These are phyloP conservation scores for Yamadazyma dushanensis DNA, from an alignment of 1,139 yeast genomes.

Conservation along the genomic window DNA sequence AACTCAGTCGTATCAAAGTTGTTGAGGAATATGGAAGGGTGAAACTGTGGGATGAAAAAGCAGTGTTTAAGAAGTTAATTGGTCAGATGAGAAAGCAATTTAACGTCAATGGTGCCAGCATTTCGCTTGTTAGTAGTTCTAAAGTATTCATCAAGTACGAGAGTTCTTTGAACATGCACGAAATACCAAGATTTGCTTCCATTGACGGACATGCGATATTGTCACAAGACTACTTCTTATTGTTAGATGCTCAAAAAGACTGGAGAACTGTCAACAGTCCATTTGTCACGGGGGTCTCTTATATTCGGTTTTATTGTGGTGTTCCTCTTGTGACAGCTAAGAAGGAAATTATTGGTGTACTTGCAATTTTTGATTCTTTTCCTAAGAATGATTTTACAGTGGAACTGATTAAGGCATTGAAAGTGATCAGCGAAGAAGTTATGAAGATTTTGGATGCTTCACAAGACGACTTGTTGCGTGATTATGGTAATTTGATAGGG, in stretches of 20 bases:
- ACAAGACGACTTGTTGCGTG: conserved; percentile 15
- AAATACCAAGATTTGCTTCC: conserved; percentile 55
- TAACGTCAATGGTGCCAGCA: conserved; percentile 51
- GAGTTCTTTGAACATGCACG: conserved; percentile 44
- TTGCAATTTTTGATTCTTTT: conserved; percentile 59
- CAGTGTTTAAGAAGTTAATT: conserved; percentile 39
- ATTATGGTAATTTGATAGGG: conserved; percentile 4
- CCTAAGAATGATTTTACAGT: conserved; percentile 40
- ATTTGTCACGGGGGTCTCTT: conserved; percentile 60
- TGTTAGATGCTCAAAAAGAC: conserved; percentile 61
- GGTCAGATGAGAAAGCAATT: conserved; percentile 35
- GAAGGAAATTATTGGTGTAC: conserved; percentile 52
- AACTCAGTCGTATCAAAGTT: conserved; percentile 36
- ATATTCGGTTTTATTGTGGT: conserved; percentile 60
- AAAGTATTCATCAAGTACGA: conserved; percentile 52
- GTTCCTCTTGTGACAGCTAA: conserved; percentile 50
- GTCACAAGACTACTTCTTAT: conserved; percentile 52
- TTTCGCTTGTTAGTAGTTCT: conserved; percentile 54
- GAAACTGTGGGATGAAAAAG: conserved; percentile 53
- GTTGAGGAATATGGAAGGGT: conserved; percentile 42
- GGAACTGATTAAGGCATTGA: conserved; percentile 33
- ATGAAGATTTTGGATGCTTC: conserved; percentile 44
- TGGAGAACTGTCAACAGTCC: conserved; percentile 69
- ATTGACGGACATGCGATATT: conserved; percentile 68
- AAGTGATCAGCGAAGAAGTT: conserved; percentile 40